Base-by-base conservation (phyloP, 352 stramenopile genomes). In the Globisporangium spinosum region DNA sequence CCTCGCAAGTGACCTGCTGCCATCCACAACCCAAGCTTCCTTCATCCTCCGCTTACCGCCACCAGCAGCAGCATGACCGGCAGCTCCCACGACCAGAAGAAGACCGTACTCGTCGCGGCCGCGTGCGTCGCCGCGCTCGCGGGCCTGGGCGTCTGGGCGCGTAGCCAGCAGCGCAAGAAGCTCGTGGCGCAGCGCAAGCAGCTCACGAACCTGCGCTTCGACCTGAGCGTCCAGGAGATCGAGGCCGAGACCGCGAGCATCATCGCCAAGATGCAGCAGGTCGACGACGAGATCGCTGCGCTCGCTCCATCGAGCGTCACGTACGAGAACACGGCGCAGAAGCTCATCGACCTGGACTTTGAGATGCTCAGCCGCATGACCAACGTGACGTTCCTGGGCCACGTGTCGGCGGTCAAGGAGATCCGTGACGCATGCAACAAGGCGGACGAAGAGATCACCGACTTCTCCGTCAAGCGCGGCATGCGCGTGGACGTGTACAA, bases 401-500 rank as follows among this genome's bases (percentile, higher is more conserved):
- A 96, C 70, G 89, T 92, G 63, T 83, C 79, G 38, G 72, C 74
- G 13, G 72, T 80, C 66, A 87, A 89, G 67, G 76, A 71, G 29
- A 86, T 93, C 35, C 82, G 89, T 23, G 89, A 95, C 65, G 89
- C 89, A 8, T 94, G 89, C 61, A 91, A 77, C 70, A 85, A 89
- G 59, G 89, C 89, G 9, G 83, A 94, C 55, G 85, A 94, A 58
- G 69, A 74, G n/a, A 94, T 96, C 58, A 79, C 87, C 57, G 77
- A 91, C 58, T 90, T 88, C 54, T 77, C 78, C 0, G 85, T 94
- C n/a, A 71, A 87, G 74, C 77, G 89, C 27, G 80, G 86, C 53
- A 97, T 95, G 89, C 78, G 83, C 27, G 84, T 75, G 17, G 87
- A 94, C 69, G 89, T 97, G 62, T 96, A 96, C 76, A 89, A 89